Percentiles rank a stretch among this genome's conserved stretches.
Evolutionary conservation across 352 stramenopile genomes (phyloP).

Genomic region (Lagenidium sp.): DNA sequence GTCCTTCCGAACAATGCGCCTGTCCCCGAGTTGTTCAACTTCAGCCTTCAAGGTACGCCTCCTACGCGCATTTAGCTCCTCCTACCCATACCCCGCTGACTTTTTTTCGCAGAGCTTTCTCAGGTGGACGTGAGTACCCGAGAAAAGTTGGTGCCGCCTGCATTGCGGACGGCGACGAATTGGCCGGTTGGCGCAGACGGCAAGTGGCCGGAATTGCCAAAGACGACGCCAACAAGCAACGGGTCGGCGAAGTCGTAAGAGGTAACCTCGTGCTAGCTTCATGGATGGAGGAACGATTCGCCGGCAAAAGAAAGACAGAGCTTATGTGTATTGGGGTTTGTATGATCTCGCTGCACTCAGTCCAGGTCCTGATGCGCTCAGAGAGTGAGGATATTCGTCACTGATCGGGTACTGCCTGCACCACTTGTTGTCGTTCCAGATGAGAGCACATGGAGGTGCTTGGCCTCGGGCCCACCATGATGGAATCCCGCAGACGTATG

Average conservation of each 20-base stretch:
- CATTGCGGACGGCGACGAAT: constrained; percentile 62
- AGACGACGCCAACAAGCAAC: constrained; percentile 14
- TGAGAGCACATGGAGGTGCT: constrained; percentile 25
- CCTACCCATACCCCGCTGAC: too few species aligned
- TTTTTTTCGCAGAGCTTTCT: constrained; percentile 45
- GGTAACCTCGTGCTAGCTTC: too few species aligned
- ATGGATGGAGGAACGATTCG: neutral
- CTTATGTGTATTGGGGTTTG: constrained; percentile 8
- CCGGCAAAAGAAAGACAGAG: neutral
- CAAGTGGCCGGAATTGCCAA: constrained; percentile 42
- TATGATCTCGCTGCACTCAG: too few species aligned
- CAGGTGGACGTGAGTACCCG: constrained; percentile 60
- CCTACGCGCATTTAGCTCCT: too few species aligned
- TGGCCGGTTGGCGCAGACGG: constrained; percentile 68
- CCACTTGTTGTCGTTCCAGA: constrained; percentile 10
- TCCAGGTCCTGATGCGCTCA: too few species aligned
- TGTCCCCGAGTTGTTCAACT: constrained; percentile 90
- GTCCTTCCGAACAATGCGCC: constrained; percentile 82
- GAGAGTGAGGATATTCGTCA: constrained; percentile 58
- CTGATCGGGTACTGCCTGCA: constrained; percentile 3
- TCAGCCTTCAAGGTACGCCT: constrained; percentile 78
- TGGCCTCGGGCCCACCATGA: constrained; percentile 28
- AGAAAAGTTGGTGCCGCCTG: constrained; percentile 69
- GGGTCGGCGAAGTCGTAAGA: constrained; percentile 15
- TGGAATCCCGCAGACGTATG: constrained; percentile 46